Evolutionary conservation across 257 asterid genomes (phyloP), one percentile per base, ranked within the genome.

Genomic region (Penstemon barbatus): DNA sequence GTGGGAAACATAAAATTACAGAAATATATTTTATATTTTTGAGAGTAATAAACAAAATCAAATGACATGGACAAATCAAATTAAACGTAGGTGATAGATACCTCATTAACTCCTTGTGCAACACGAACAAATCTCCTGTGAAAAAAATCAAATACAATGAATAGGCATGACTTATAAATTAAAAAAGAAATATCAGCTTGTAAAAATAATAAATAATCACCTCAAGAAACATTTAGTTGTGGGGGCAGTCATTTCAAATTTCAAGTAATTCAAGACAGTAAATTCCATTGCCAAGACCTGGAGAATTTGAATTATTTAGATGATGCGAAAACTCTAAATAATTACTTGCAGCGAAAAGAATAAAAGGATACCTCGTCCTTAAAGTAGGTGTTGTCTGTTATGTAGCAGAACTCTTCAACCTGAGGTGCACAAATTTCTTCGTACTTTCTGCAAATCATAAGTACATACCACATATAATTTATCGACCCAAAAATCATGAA

Each of bases 341-440:
- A 6, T 5, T 42, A 59, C 13, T 9, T 36, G 43, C 45, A 25
- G 38, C 38, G 33, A 15, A 15, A 37, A 57, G 7, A 72, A 58
- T 18, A 55, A 11, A 67, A 44, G 19, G 60, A 19, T 33, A 89
- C 95, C 89, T 90, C 99, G 7, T 90, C 95, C 82, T 87, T 89
- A 40, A 90, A 85, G 78, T 91, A 94, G 53, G 96, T 90, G 79
- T 90, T 88, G 66, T 90, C 96, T 39, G 96, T 89, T n/a, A 94
- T 91, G 83, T 89, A 87, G 77, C 96, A 93, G 74, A 93, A 93
- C 48, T 93, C 97, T 79, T 93, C 95, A 4, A 89, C 96, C 63
- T 83, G 97, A 74, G 96, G 99, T 5, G 95, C 96, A 63, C 96
- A 87, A 50, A 88, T 93, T 86, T 89, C 99, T 77, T 94, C 99